Percentiles rank a stretch among this genome's conserved stretches.
Evolutionary conservation across 2,329 filamentous ascomycete genomes (phyloP).

Genomic region (Botrytis deweyae): DNA sequence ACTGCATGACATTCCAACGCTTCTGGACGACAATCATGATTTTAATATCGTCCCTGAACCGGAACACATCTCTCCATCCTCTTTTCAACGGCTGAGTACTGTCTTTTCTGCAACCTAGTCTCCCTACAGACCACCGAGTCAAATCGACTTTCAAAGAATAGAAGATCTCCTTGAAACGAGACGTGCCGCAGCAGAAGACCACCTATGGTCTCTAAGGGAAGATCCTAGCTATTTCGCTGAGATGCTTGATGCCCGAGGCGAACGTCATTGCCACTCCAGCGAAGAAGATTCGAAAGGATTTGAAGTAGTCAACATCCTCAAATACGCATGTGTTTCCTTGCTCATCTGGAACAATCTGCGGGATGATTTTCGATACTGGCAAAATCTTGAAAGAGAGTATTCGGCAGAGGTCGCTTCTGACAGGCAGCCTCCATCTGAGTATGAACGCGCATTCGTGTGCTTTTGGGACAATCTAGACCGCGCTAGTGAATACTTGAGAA

Average conservation of each 20-base stretch:
- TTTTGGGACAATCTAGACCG: background rate
- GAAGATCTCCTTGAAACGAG: background rate
- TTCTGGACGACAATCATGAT: background rate
- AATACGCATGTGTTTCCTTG: background rate
- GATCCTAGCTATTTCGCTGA: background rate
- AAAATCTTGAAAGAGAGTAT: background rate
- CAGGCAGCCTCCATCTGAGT: background rate
- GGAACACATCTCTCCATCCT: background rate
- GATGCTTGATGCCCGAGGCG: background rate
- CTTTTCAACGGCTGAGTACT: background rate
- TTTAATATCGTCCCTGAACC: background rate
- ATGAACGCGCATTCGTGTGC: background rate
- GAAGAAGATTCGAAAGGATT: background rate
- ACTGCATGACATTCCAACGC: background rate
- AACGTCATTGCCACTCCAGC: background rate
- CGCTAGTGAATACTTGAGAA: background rate
- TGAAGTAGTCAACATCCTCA: background rate
- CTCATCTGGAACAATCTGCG: background rate
- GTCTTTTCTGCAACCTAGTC: background rate
- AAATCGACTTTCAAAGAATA: background rate
- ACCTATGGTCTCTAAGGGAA: constrained; percentile 2
- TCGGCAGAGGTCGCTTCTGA: background rate
- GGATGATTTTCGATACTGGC: background rate
- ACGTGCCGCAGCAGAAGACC: background rate
- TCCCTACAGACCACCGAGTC: background rate